A percentile compares a stretch with the other conserved stretches of the same genome.
These are phyloP conservation scores for Fusarium incarnatum DNA, from an alignment of 2,329 filamentous ascomycete species.

Conservation along the genomic window DNA sequence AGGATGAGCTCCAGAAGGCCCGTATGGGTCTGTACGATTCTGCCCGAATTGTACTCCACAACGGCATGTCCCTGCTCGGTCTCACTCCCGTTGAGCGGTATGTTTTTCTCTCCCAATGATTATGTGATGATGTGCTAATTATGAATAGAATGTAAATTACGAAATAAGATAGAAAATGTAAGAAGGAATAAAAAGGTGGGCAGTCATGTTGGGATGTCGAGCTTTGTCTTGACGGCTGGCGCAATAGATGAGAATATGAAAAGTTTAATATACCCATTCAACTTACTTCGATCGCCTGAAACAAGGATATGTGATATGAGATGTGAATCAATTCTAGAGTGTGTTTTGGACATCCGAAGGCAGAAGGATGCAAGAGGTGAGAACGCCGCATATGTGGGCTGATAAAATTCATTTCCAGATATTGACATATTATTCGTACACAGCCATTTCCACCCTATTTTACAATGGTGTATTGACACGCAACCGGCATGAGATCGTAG, in stretches of 20 bases:
- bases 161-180: slow-evolving; percentile 3
- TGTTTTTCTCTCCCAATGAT: background rate
- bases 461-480: background rate
- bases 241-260: slow-evolving; percentile 44
- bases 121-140: slow-evolving; percentile 11
- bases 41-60: slow-evolving; percentile 79
- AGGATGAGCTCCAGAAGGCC: slow-evolving; percentile 72
- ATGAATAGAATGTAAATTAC: slow-evolving; percentile 42
- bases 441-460: background rate
- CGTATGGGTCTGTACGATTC: slow-evolving; percentile 83
- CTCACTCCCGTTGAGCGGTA: slow-evolving; percentile 77
- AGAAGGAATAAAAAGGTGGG: slow-evolving; percentile 8
- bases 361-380: background rate
- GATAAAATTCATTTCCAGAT: background rate
- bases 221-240: slow-evolving; percentile 23
- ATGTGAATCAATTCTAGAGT: background rate
- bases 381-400: background rate
- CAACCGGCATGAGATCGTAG: background rate
- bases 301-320: background rate
- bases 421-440: background rate
- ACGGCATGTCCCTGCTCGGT: slow-evolving; percentile 85
- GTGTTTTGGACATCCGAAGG: too few species aligned
- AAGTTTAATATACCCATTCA: slow-evolving; percentile 48
- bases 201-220: slow-evolving; percentile 17
- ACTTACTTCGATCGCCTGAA: background rate